A percentile compares a stretch with the other conserved stretches of the same genome.
phyloP scores from a whole-genome alignment of 169 alveolate species.

The Cryptosporidium ubiquitum region DNA sequence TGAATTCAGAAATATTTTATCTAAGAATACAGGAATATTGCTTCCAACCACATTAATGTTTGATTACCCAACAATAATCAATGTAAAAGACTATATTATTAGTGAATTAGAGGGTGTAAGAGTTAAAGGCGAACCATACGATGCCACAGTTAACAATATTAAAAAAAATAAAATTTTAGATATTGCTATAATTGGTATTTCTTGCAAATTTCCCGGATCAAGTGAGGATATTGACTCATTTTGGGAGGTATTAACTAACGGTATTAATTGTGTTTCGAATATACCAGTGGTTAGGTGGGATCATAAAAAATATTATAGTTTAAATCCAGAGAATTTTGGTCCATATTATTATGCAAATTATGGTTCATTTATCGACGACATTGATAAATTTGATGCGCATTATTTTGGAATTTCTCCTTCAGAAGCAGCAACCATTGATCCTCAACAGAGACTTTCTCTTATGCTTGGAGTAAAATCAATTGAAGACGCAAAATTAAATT shows the following conservation, averaged over 20 bases:
- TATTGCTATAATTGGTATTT: constrained; percentile 76
- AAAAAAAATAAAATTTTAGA: background rate
- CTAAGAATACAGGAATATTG: constrained; percentile 72
- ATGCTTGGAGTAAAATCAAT: constrained; percentile 49
- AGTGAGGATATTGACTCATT: constrained; percentile 54
- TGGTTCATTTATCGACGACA: constrained; percentile 44
- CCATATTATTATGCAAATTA: constrained; percentile 67
- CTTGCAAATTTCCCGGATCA: constrained; percentile 78
- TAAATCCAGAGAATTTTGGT: constrained; percentile 20
- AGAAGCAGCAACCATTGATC: constrained; percentile 55
- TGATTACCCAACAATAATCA: constrained; percentile 76
- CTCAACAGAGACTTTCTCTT: constrained; percentile 62
- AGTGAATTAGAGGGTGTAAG: background rate
- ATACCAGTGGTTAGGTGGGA: constrained; percentile 52
- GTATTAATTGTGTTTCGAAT: constrained; percentile 46
- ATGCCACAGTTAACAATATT: background rate
- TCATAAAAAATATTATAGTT: constrained; percentile 20
- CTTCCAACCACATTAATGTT: constrained; percentile 78
- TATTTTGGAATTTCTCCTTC: constrained; percentile 69
- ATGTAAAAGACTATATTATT: background rate
- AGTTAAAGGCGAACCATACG: background rate
- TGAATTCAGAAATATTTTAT: constrained; percentile 77
- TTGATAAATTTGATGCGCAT: constrained; percentile 38
- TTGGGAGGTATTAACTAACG: constrained; percentile 50
- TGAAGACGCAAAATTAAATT: constrained; percentile 19